Base-by-base conservation (phyloP, 116 monocot species). In the Trichopus zeylanicus region DNA sequence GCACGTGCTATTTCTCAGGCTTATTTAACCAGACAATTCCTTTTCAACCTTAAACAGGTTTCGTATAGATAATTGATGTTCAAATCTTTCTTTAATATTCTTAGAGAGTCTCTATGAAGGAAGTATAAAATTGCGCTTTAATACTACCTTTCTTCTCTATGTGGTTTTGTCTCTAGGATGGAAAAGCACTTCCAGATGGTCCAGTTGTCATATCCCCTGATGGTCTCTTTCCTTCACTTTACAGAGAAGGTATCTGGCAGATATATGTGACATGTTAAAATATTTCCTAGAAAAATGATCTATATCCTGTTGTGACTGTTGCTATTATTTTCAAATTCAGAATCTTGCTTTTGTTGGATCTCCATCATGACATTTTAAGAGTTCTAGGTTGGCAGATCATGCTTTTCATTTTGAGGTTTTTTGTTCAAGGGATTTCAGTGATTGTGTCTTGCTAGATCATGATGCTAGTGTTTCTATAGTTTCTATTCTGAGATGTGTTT, bases 181-280 rank as follows among this genome's bases (percentile, higher is more conserved):
- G 88, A 29, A 93, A 85, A 53, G 81, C 67, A 49, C 70, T 93
- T 31, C 93, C 93, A 27, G 79, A 80, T 82, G 93, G 88, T 29
- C 93, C 93, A 55, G 88, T 93, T 70, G 80, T 93, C 39, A 93
- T 93, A 68, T 93, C 93, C 38, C 93, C 93, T 10, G 85, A 93
- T 75, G 93, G 88, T 2, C 78, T 93, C 13, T 88, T 93, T 58
- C 93, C 93, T 65, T 93, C 93, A 62, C 79, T 93, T 46, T 93
- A 85, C 67, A 71, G 93, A 73, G 93, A 93, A 93, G 93, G 93
- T 88, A 51, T 67, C 7, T 52, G 42, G 42, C n/a, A 16, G 2
- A 53, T 7, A 57, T 56, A 19, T 27, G 33, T 22, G 13, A 33
- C 32, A 33, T 33, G 32, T 8, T 33, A 5, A 42, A 3, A 42